phyloP scores from a whole-genome alignment of 2,329 filamentous ascomycete genomes.

The Pestalotiopsis sp. region DNA sequence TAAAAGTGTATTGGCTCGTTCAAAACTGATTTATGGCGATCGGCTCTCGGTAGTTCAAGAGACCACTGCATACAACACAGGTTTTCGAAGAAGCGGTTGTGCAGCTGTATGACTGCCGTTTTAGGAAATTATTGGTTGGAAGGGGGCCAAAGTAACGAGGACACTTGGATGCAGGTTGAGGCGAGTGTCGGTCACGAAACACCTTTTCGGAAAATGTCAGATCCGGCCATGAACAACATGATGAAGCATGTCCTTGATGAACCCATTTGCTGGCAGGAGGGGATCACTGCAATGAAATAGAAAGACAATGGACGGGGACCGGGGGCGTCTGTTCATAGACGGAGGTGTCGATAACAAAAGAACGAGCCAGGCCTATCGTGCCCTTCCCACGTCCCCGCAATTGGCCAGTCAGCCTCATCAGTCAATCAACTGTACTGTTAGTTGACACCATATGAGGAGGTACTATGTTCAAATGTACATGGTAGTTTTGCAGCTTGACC shows the following conservation, averaged over 20 bases:
- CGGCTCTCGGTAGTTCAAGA: background rate
- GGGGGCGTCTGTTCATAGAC: constrained; percentile 25
- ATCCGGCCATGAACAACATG: constrained; percentile 11
- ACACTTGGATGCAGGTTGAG: background rate
- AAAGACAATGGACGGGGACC: background rate
- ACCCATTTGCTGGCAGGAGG: background rate
- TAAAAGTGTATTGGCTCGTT: background rate
- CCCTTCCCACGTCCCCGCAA: constrained; percentile 21
- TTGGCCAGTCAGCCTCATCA: constrained; percentile 11
- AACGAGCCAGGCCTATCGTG: constrained; percentile 4
- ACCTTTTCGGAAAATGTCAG: background rate
- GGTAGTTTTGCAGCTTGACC: too few relatives aligned
- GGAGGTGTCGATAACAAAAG: constrained; percentile 15
- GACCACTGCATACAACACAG: background rate
- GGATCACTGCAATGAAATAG: constrained; percentile 12
- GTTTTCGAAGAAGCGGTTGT: background rate
- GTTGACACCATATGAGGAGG: constrained; percentile 18
- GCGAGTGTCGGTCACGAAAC: background rate
- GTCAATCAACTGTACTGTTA: constrained; percentile 19
- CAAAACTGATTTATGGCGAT: background rate
- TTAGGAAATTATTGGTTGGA: background rate
- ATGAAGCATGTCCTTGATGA: constrained; percentile 14
- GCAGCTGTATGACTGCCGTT: background rate
- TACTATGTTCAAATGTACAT: too few relatives aligned
- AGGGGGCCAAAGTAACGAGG: background rate